Base-by-base conservation (phyloP, 2,329 filamentous ascomycete genomes). In the Aspergillus spinulosporus region DNA sequence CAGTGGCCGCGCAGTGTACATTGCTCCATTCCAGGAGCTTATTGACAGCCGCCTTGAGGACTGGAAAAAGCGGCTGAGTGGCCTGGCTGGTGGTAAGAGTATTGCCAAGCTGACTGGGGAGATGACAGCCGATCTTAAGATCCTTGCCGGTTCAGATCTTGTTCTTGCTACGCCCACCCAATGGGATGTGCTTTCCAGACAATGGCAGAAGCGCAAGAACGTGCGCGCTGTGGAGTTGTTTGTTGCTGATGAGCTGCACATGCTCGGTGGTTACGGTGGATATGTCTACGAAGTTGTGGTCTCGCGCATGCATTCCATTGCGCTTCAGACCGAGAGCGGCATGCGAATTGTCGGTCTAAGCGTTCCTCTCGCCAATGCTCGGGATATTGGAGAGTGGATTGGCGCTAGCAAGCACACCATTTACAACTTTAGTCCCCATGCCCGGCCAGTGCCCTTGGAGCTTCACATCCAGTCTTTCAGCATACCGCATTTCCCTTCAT, bases 401-500 rank as follows among this genome's bases (percentile, higher is more conserved):
- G 94, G 95, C 63, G 94, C 93, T 5, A 96, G 87, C 73, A 97
- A 97, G 79, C 94, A 99, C 72, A 96, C 94, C 48, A 96, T 96
- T 62, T 99, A 93, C 82, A 99, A 99, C 77, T 99, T 99, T 78
- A 96, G 91, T 66, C 94, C 94, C 2, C 88, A 93, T 68, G 87
- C 93, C 59, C 88, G 95, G 55, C 89, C 92, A 1, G 86, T 97
- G 14, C 92, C 93, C 21, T 79, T 99, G 32, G 93, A 97, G 72
- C 84, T 99, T 56, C 92, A 97, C 71, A 88, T 99, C 47, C 94
- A 99, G 74, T 93, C 92, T 1, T 99, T 94, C 77, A 90, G 88
- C 29, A 96, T 96, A 58, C 92, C 95, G 46, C 95, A 99, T 71
- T 97, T 96, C 78, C 95, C 94, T 3, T 97, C 94, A 8, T 82